These are phyloP conservation scores for Amanita fuliginea DNA, from an alignment of 768 basidiomycete species.

Conservation along the genomic window DNA sequence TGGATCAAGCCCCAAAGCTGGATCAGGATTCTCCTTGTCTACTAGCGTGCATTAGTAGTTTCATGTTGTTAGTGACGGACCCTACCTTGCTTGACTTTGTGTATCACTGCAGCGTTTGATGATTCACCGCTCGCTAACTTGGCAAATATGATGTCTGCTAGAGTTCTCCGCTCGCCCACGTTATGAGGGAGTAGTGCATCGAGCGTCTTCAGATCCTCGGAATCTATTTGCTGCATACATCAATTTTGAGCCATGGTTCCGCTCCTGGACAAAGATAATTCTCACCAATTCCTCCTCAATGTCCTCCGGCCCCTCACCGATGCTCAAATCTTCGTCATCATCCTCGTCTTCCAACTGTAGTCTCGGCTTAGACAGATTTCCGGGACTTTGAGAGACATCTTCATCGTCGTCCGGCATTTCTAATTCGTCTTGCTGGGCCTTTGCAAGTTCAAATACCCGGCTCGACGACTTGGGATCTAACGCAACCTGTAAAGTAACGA, in stretches of 20 bases:
- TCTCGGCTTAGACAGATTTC: constrained; percentile 1
- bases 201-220: constrained; percentile 76
- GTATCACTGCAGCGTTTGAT: constrained; percentile 41
- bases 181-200: constrained; percentile 73
- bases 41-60: constrained; percentile 1
- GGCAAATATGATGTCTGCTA: constrained; percentile 95
- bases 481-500: constrained; percentile 35
- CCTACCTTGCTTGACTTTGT: constrained; percentile 50
- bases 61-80: background rate
- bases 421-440: constrained; percentile 87
- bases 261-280: constrained; percentile 4
- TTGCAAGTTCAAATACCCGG: constrained; percentile 86
- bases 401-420: constrained; percentile 52
- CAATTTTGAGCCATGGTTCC: constrained; percentile 8
- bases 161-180: constrained; percentile 65
- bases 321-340: constrained; percentile 2
- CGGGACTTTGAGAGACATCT: constrained; percentile 30
- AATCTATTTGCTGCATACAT: constrained; percentile 69
- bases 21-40: constrained; percentile 57
- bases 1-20: constrained; percentile 81
- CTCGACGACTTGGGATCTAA: constrained; percentile 75
- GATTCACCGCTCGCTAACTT: constrained; percentile 69
- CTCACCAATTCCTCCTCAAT: constrained; percentile 56
- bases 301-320: constrained; percentile 32
- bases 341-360: background rate